phyloP scores from a whole-genome alignment of 1,284 basidiomycete species.

The Melampsora americana region DNA sequence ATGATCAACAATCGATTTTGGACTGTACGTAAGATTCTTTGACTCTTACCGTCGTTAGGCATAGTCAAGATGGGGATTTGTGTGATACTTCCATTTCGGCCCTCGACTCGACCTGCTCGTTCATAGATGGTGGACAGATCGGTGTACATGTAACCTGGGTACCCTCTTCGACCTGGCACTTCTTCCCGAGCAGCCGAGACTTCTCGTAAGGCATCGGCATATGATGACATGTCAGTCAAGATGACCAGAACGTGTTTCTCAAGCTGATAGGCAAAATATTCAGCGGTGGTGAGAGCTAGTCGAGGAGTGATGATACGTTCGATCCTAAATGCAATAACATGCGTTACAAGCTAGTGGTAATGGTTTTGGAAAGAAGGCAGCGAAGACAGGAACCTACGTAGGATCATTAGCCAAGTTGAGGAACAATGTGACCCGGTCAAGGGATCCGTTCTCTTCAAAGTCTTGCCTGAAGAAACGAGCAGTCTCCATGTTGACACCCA shows the following conservation, averaged over 20 bases:
- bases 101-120: constrained; percentile 95
- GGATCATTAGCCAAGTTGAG: constrained; percentile 99
- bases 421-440: constrained; percentile 97
- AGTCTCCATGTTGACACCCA: constrained; percentile 99
- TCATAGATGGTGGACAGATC: constrained; percentile 95
- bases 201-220: constrained; percentile 96
- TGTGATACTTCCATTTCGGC: constrained; percentile 97
- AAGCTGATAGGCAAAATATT: constrained; percentile 99
- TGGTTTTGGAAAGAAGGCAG: not conserved
- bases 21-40: constrained; percentile 17
- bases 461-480: constrained; percentile 99
- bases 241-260: constrained; percentile 99
- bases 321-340: constrained; percentile 59
- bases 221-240: constrained; percentile 97
- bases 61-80: constrained; percentile 99
- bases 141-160: constrained; percentile 99
- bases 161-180: constrained; percentile 98
- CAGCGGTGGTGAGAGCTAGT: constrained; percentile 94
- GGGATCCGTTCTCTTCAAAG: constrained; percentile 97
- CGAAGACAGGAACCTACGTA: constrained; percentile 59
- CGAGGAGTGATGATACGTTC: constrained; percentile 99
- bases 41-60: constrained; percentile 88
- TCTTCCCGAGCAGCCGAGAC: constrained; percentile 98
- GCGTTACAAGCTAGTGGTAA: not conserved
- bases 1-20: not conserved